Evolutionary conservation across 768 basidiomycete genomes (phyloP), one percentile per base, ranked within the genome.

Genomic region (Megacollybia marginata): DNA sequence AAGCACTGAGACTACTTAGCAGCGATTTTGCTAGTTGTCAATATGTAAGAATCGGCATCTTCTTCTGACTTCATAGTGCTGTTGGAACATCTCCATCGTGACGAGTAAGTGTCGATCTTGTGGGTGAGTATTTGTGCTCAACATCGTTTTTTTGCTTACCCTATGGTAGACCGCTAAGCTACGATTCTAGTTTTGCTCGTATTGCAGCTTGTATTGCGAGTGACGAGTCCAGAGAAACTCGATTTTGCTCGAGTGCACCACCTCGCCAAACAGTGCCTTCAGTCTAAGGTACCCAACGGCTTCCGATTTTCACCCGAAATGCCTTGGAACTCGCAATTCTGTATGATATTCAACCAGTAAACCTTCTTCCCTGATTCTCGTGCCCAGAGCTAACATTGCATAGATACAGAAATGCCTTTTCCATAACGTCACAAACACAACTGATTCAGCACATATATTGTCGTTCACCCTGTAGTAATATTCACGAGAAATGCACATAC

Each of bases 1-100:
- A 15, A 38, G 36, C 35, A 50, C 48, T 40, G 33, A 43, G n/a
- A 16, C n/a, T n/a, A n/a, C n/a, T 42, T 52, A 9, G 19, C 8
- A 13, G 6, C 12, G 34, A 52, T 48, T 33, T 31, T 15, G 40
- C 58, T 18, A 18, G 28, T 16, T 31, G 52, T 32, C 46, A 56
- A 8, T 54, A 59, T 42, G 48, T 62, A 28, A 28, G 23, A 28
- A 28, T 28, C 23, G 23, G 4, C 6, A 6, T 28, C 23, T 3
- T 28, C 23, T 28, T 6, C 23, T 28, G 84, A 87, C 59, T 70
- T 85, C 7, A 74, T 76, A 44, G 69, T 67, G 1, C 61, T 88
- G 44, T 64, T 88, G n/a, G 71, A 72, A 51, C 76, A 85, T 63
- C 58, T 88, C 31, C 87, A 88, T 59, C 79, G 84, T 57, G 79